Percentiles rank a stretch among this genome's conserved stretches.
phyloP scores from a whole-genome alignment of 176 grass and related monocot genomes.

The Rhynchospora breviuscula region DNA sequence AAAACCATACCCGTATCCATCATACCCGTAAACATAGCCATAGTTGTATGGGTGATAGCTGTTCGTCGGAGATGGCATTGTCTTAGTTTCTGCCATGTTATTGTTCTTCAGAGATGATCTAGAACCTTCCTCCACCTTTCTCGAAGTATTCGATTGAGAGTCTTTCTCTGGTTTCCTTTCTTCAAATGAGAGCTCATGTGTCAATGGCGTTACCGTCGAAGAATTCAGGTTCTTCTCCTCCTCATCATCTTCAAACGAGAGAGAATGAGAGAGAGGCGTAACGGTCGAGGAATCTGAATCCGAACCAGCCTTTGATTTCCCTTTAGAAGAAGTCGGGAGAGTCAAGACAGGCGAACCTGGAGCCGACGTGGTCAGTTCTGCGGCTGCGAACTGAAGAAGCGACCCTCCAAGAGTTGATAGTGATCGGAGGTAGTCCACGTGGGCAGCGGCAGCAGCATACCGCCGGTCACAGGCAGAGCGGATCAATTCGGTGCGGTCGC shows the following conservation, averaged over 20 bases:
- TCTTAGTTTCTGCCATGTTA: neutral
- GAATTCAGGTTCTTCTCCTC: constrained; percentile 9
- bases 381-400: constrained; percentile 48
- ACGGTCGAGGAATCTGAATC: constrained; percentile 46
- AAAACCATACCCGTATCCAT: constrained; percentile 26
- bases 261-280: constrained; percentile 62
- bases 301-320: constrained; percentile 20
- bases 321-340: constrained; percentile 52
- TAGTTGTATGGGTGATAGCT: neutral
- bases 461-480: constrained; percentile 39
- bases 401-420: constrained; percentile 53
- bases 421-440: constrained; percentile 70
- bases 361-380: constrained; percentile 41
- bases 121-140: constrained; percentile 6
- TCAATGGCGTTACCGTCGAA: constrained; percentile 20
- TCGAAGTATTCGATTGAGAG: constrained; percentile 20
- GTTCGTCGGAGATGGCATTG: neutral
- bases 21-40: constrained; percentile 31
- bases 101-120: neutral
- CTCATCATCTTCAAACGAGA: constrained; percentile 45
- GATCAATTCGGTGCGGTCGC: constrained; percentile 62
- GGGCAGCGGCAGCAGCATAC: constrained; percentile 56
- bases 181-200: neutral
- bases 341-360: constrained; percentile 60
- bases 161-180: constrained; percentile 3